Evolutionary conservation across 805 yeast genomes (phyloP).

Genomic region (Torulaspora delbrueckii): DNA sequence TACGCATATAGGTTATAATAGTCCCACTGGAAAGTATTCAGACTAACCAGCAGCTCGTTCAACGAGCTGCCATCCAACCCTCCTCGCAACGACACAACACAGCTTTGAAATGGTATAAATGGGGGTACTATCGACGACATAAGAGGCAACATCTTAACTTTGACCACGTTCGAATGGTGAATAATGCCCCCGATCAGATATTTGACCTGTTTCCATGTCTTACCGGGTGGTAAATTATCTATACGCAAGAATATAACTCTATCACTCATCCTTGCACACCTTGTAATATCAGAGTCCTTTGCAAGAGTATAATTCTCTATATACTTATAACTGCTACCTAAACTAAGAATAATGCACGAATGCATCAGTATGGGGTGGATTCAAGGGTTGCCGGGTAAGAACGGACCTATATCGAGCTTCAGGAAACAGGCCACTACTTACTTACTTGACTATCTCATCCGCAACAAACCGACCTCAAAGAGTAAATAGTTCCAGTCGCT

Average conservation of each 20-base stretch:
- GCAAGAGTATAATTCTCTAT: no score
- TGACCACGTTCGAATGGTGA: slow-evolving; percentile 28
- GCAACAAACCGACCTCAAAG: no score
- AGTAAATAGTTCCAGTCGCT: no score
- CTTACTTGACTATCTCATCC: no score
- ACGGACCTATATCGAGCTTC: neutral
- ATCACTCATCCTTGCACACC: neutral
- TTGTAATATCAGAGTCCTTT: no score
- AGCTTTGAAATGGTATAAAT: slow-evolving; percentile 31
- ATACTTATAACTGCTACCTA: neutral
- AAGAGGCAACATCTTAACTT: slow-evolving; percentile 32
- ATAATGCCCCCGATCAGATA: slow-evolving; percentile 34
- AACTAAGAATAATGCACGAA: neutral
- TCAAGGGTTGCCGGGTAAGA: neutral
- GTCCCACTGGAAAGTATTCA: slow-evolving; percentile 34
- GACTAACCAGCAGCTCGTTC: slow-evolving; percentile 24
- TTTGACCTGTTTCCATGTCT: slow-evolving; percentile 34
- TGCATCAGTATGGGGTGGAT: neutral
- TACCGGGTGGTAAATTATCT: slow-evolving; percentile 35
- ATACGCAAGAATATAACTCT: slow-evolving; percentile 20
- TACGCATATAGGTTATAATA: slow-evolving; percentile 29
- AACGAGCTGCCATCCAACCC: slow-evolving; percentile 19
- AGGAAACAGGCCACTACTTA: no score
- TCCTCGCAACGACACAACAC: slow-evolving; percentile 26
- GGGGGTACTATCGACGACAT: slow-evolving; percentile 34